Percentiles rank a stretch among this genome's conserved stretches.
These are phyloP conservation scores for Alternaria panax DNA, from an alignment of 2,329 filamentous ascomycete species.

Conservation along the genomic window DNA sequence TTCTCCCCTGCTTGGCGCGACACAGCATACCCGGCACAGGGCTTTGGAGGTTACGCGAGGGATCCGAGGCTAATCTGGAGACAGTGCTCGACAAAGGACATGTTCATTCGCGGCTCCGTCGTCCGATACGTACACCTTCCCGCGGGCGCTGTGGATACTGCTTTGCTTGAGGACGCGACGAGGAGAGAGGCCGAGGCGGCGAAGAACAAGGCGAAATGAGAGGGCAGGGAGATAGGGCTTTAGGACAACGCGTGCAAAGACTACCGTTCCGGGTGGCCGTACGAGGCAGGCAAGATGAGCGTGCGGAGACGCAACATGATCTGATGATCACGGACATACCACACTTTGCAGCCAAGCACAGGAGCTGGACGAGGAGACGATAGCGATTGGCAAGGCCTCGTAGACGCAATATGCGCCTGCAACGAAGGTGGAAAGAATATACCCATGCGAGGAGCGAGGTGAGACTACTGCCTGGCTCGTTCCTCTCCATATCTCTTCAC, in stretches of 20 bases:
- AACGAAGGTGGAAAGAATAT: neutral
- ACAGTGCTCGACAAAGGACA: constrained; percentile 85
- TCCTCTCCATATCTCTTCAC: neutral
- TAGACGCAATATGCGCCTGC: neutral
- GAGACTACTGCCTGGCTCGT: neutral
- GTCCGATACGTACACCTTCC: constrained; percentile 93
- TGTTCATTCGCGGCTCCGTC: constrained; percentile 92
- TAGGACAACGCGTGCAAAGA: neutral
- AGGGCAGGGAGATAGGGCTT: neutral
- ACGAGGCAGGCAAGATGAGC: neutral
- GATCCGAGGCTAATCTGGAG: neutral
- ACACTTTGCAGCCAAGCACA: neutral
- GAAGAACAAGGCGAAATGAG: constrained; percentile 49
- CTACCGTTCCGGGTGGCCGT: neutral
- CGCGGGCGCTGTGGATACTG: constrained; percentile 80
- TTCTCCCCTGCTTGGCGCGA: neutral
- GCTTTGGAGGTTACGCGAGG: neutral
- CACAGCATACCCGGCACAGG: neutral
- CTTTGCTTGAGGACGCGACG: constrained; percentile 85
- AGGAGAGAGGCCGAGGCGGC: constrained; percentile 47
- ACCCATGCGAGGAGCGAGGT: neutral
- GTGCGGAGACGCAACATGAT: neutral
- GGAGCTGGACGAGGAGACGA: neutral
- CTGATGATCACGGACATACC: neutral
- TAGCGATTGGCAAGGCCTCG: neutral